phyloP scores from a whole-genome alignment of 768 basidiomycete species.

The Mycena latifolia region DNA sequence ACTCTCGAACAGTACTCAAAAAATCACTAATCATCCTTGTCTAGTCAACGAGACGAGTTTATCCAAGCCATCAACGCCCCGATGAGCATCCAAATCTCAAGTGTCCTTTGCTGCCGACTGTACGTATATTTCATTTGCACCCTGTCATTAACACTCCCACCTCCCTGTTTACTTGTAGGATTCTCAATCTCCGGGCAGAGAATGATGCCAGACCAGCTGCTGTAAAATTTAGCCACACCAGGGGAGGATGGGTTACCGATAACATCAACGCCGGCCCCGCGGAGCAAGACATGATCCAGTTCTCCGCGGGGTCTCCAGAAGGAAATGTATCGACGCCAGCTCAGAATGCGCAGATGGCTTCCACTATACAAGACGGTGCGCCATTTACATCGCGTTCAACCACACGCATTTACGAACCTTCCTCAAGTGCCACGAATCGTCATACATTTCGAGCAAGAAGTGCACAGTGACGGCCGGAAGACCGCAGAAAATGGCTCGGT shows the following conservation, averaged over 20 bases:
- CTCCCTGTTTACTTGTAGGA: too few relatives aligned
- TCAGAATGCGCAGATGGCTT: background rate
- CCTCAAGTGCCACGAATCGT: conserved; percentile 4
- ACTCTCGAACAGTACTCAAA: background rate
- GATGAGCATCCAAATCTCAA: conserved; percentile 36
- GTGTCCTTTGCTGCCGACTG: conserved; percentile 27
- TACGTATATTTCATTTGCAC: background rate
- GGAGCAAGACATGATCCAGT: conserved; percentile 1
- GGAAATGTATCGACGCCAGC: background rate
- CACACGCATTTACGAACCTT: too few relatives aligned
- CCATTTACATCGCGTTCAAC: too few relatives aligned
- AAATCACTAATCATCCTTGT: background rate
- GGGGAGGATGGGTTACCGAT: conserved; percentile 31
- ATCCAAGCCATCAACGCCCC: conserved; percentile 36
- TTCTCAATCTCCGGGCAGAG: conserved; percentile 27
- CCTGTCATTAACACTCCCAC: background rate
- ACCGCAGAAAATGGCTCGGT: background rate
- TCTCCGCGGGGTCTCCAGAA: background rate
- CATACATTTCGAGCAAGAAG: conserved; percentile 18
- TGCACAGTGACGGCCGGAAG: conserved; percentile 4
- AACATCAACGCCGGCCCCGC: conserved; percentile 10
- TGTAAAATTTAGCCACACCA: conserved; percentile 27
- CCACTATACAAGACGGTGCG: too few relatives aligned
- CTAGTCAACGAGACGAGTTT: conserved; percentile 27
- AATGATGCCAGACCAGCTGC: background rate